Percentiles rank a stretch among this genome's conserved stretches.
These are phyloP conservation scores for Rhizophlyctis rosea DNA, from an alignment of 192 early-diverging fungal genomes.

Conservation along the genomic window DNA sequence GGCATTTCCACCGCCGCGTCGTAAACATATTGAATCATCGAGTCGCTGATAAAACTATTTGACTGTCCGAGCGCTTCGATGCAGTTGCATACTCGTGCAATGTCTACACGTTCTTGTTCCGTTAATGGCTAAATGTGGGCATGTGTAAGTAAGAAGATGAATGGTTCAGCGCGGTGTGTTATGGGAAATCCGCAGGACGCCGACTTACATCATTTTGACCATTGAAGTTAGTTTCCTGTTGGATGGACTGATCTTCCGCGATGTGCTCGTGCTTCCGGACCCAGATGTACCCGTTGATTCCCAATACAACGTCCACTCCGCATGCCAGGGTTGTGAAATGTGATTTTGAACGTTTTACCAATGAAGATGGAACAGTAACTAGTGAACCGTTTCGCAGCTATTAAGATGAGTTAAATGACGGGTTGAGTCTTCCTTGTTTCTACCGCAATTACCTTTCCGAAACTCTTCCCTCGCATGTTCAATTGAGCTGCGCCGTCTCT, in stretches of 20 bases:
- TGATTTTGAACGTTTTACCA: constrained; percentile 88
- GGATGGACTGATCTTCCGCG: too few relatives aligned
- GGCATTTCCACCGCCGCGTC: constrained; percentile 68
- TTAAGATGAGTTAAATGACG: neutral
- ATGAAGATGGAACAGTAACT: constrained; percentile 78
- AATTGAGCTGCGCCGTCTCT: constrained; percentile 81
- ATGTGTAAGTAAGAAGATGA: constrained; percentile 5
- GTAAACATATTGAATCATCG: constrained; percentile 86
- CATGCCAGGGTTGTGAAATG: constrained; percentile 92
- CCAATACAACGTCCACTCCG: constrained; percentile 90
- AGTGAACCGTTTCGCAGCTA: constrained; percentile 75
- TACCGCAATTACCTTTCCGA: constrained; percentile 74
- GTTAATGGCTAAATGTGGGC: constrained; percentile 53
- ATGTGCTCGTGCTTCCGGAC: constrained; percentile 72
- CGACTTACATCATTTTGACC: constrained; percentile 74
- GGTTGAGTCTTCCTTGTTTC: too few relatives aligned
- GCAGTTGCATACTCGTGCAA: constrained; percentile 89
- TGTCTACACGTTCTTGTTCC: constrained; percentile 67
- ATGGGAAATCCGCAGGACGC: too few relatives aligned
- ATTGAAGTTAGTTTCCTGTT: too few relatives aligned
- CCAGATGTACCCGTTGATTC: constrained; percentile 97
- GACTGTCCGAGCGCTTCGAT: constrained; percentile 75
- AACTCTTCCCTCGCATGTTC: constrained; percentile 87
- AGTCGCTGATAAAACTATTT: constrained; percentile 82
- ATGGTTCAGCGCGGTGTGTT: too few relatives aligned